Evolutionary conservation across 495 filamentous ascomycete species (phyloP), one percentile per base, ranked within the genome.

Genomic region (Xylaria acuta): DNA sequence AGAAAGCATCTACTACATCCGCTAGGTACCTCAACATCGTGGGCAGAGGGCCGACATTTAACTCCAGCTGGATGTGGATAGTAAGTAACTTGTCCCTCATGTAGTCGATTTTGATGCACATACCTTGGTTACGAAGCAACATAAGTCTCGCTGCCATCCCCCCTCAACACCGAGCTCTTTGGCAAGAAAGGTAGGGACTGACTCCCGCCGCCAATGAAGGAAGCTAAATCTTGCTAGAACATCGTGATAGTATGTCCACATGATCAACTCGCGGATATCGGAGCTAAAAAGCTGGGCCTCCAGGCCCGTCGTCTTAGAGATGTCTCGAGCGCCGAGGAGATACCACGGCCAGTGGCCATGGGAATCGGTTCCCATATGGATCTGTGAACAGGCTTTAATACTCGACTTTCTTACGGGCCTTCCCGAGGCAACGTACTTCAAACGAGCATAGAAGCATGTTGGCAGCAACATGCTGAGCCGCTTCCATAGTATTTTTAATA

Each of bases 201-300:
- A 51, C 6, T 62, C 60, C 67, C 60, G 69, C 59, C 73, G 49
- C 81, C 81, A 83, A 69, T 82, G 77, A 34, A 70, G 72, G 12
- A 75, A 65, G 47, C 76, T 78, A 67, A 83, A 83, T 58, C 75
- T 75, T 12, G 75, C 74, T 32, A 80, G 71, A 8, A 82, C 79
- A 68, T 79, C 79, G 58, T 83, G 78, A 62, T 83, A 82, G 49
- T 78, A 78, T 36, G 80, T 77, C 81, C 81, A 83, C 67, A 81
- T 74, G 41, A 80, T 49, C 64, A 83, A 60, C 25, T 69, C 71
- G 40, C 72, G 66, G 22, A 80, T 59, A 58, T 80, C 76, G 27
- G 58, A 45, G 12, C 8, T 72, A 43, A 34, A 54, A 38, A 58
- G 64, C 14, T 70, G 69, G 32, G 69, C 49, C 43, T 72, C 70